phyloP scores from a whole-genome alignment of 129 eudicot species.

The Arctium minus region DNA sequence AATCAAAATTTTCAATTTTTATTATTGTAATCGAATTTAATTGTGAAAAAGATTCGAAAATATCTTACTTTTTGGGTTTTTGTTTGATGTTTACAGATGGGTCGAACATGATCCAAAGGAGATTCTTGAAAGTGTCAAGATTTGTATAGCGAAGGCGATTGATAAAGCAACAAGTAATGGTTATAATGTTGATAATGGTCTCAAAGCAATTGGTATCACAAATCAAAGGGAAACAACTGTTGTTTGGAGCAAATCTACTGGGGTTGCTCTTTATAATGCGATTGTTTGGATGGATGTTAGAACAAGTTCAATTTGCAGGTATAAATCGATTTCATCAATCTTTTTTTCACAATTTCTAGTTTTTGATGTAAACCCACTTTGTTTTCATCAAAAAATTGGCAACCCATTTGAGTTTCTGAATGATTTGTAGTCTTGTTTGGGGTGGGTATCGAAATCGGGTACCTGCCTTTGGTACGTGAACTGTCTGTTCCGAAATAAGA shows the following conservation, averaged over 20 bases:
- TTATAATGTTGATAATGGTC: constrained; percentile 64
- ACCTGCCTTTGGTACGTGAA: too few species aligned
- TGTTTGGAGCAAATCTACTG: constrained; percentile 94
- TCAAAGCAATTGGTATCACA: constrained; percentile 82
- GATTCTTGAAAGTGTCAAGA: constrained; percentile 81
- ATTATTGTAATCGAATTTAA: not conserved
- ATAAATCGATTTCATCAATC: not conserved
- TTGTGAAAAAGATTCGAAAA: not conserved
- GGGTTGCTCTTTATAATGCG: constrained; percentile 76
- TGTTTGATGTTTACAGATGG: constrained; percentile 55
- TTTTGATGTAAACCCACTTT: not conserved
- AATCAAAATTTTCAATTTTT: not conserved
- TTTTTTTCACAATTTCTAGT: not conserved
- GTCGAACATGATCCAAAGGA: constrained; percentile 98
- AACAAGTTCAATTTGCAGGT: constrained; percentile 96
- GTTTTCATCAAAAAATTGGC: not conserved
- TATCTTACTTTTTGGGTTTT: not conserved
- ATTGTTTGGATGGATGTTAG: constrained; percentile 99
- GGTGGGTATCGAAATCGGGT: too few species aligned
- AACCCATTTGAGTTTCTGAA: not conserved
- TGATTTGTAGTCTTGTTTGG: not conserved
- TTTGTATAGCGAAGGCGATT: constrained; percentile 72
- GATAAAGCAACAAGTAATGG: constrained; percentile 87
- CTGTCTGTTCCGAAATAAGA: too few species aligned
- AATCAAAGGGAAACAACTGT: constrained; percentile 96